Conservation (phyloP, 257 asterid species). For the Plectranthus barbatus region DNA sequence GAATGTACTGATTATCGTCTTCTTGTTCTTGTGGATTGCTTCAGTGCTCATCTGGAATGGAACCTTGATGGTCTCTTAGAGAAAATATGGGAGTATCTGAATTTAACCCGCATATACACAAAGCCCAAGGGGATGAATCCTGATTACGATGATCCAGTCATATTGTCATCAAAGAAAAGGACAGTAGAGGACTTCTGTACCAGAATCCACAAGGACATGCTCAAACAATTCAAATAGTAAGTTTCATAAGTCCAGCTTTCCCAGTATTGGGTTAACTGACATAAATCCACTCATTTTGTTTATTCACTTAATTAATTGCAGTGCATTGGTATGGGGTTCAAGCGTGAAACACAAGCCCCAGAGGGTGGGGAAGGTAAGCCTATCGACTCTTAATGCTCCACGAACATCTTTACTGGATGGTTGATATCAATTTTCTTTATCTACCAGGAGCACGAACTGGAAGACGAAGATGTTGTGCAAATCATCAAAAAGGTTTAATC, state of each 20-base stretch:
- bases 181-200: constrained; percentile 86
- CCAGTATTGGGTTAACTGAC: too few species aligned
- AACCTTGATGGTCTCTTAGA: constrained; percentile 97
- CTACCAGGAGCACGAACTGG: constrained; percentile 87
- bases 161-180: constrained; percentile 78
- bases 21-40: constrained; percentile 6
- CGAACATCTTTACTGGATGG: neutral
- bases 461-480: constrained; percentile 97
- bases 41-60: constrained; percentile 98
- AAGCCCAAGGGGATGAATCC: constrained; percentile 99
- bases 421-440: neutral
- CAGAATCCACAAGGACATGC: constrained; percentile 95
- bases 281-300: constrained; percentile 17
- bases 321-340: constrained; percentile 99
- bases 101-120: constrained; percentile 91
- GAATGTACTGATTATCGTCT: neutral
- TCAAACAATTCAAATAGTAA: constrained; percentile 88
- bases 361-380: constrained; percentile 88
- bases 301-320: constrained; percentile 26
- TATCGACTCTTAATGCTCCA: neutral
- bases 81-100: constrained; percentile 88
- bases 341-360: constrained; percentile 98
- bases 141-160: constrained; percentile 95
- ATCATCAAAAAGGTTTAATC: constrained; percentile 77
- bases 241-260: constrained; percentile 12